Evolutionary conservation across 176 grass and related monocot species (phyloP).

Genomic region (Triticum timopheevii): DNA sequence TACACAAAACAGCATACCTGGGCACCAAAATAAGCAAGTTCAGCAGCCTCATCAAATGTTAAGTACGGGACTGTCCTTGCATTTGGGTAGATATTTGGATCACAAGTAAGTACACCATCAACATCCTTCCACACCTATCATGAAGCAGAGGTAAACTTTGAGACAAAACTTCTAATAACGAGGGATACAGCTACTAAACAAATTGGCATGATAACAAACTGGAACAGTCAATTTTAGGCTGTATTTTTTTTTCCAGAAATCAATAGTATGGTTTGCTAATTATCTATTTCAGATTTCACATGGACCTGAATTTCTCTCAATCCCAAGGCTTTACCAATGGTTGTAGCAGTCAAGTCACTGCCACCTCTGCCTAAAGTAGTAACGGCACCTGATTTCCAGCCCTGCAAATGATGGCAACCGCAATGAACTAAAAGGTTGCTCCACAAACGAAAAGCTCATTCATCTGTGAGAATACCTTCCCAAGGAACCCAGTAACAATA

Average conservation of each 20-base stretch:
- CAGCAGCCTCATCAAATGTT: conserved; percentile 94
- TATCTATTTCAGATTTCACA: conserved; percentile 41
- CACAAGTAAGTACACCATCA: conserved; percentile 94
- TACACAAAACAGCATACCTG: conserved; percentile 49
- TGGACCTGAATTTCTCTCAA: conserved; percentile 94
- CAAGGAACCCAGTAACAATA: conserved; percentile 92
- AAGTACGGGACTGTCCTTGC: conserved; percentile 78
- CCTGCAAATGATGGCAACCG: conserved; percentile 39
- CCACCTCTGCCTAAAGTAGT: conserved; percentile 94
- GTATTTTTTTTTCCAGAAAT: neutral
- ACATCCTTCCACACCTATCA: conserved; percentile 96
- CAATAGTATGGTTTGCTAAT: neutral
- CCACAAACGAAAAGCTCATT: neutral
- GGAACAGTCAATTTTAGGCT: neutral
- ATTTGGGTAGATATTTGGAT: conserved; percentile 85
- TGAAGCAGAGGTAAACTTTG: neutral
- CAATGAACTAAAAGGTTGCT: conserved; percentile 7
- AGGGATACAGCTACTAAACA: neutral
- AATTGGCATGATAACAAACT: conserved; percentile 19
- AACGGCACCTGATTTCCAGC: conserved; percentile 87
- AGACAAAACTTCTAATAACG: neutral
- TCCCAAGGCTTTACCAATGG: conserved; percentile 96
- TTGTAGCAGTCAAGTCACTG: conserved; percentile 95
- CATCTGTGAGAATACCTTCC: conserved; percentile 57
- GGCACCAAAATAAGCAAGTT: conserved; percentile 98